Evolutionary conservation across 2,329 filamentous ascomycete genomes (phyloP).

Genomic region (Aspergillus latus): DNA sequence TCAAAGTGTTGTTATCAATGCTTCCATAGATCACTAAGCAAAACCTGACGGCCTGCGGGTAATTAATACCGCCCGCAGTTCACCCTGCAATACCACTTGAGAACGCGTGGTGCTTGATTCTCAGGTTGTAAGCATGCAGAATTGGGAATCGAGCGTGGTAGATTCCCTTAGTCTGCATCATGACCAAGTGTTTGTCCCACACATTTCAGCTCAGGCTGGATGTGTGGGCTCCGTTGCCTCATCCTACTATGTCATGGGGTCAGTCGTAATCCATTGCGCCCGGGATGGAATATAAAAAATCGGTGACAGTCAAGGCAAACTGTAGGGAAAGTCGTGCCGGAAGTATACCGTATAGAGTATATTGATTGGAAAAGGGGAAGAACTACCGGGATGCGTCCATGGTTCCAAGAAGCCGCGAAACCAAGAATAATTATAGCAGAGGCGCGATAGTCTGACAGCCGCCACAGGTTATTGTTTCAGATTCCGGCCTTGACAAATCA

Average conservation of each 20-base stretch:
- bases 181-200: not conserved
- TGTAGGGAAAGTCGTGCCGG: slow-evolving; percentile 5
- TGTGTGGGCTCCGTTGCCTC: not conserved
- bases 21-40: not conserved
- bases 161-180: not conserved
- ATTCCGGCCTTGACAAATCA: slow-evolving; percentile 23
- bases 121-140: not conserved
- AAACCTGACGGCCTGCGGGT: not conserved
- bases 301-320: not conserved
- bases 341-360: not conserved
- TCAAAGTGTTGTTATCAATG: too few species aligned
- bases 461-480: slow-evolving; percentile 24
- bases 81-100: not conserved
- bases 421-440: slow-evolving; percentile 9
- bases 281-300: not conserved
- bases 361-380: not conserved
- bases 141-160: not conserved
- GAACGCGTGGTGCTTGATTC: not conserved
- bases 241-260: too few species aligned
- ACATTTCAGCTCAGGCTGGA: not conserved
- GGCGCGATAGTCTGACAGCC: slow-evolving; percentile 12
- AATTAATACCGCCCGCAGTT: not conserved
- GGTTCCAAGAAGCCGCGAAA: slow-evolving; percentile 5
- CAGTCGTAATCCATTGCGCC: too few species aligned
- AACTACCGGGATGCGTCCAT: not conserved